These are phyloP conservation scores for Aspergillus floridensis DNA, from an alignment of 2,329 filamentous ascomycete genomes.

Conservation along the genomic window DNA sequence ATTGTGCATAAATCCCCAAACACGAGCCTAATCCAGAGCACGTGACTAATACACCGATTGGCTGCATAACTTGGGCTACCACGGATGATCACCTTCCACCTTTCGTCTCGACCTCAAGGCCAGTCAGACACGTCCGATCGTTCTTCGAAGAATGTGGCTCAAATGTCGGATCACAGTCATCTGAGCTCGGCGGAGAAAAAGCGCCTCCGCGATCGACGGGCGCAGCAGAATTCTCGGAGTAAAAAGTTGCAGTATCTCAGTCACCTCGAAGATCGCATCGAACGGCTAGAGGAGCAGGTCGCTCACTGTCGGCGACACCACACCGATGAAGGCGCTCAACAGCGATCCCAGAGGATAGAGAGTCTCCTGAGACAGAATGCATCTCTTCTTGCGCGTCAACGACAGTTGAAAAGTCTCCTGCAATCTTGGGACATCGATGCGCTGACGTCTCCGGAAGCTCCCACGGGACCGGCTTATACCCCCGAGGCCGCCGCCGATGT, in stretches of 20 bases:
- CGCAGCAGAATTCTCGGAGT: conserved; percentile 27
- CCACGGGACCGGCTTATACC: not conserved
- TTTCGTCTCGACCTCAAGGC: too few species aligned
- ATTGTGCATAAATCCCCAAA: too few species aligned
- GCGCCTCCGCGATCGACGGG: conserved; percentile 26
- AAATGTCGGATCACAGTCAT: not conserved
- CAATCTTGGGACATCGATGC: conserved; percentile 21
- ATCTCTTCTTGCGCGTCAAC: conserved; percentile 19
- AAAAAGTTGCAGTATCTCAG: conserved; percentile 22
- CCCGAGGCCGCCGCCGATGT: not conserved
- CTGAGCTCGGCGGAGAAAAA: conserved; percentile 14
- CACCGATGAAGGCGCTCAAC: conserved; percentile 16
- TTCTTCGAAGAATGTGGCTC: not conserved
- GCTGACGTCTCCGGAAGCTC: not conserved
- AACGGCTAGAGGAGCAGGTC: conserved; percentile 21
- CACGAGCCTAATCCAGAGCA: too few species aligned
- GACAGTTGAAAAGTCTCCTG: conserved; percentile 17
- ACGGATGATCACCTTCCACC: too few species aligned
- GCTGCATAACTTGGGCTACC: too few species aligned
- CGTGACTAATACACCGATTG: too few species aligned
- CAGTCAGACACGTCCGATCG: too few species aligned
- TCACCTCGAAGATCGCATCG: conserved; percentile 18
- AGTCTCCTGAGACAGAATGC: conserved; percentile 24
- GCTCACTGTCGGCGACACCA: conserved; percentile 26
- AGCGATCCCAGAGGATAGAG: conserved; percentile 21